Evolutionary conservation across 371 early-diverging fungal genomes (phyloP), one percentile per base, ranked within the genome.

Genomic region (Mortierella sp.): DNA sequence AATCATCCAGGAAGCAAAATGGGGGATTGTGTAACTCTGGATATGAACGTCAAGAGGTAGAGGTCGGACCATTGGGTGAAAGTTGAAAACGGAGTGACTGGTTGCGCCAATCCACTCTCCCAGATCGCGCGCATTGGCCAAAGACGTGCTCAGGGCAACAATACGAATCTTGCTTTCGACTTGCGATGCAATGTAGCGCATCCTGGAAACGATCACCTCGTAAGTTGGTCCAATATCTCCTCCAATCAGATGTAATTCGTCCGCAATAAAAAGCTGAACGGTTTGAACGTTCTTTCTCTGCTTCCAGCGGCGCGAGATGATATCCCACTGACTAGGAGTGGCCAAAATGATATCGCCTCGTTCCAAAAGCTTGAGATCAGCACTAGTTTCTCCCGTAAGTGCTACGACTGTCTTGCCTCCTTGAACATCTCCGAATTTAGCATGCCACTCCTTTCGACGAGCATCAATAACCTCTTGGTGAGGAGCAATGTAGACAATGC

Each of bases 291-390:
- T 92, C 86, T 93, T 93, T 58, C 98, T 89, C 86, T 94, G 95
- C 75, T 94, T 93, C 95, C 99, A 97, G 68, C 96, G 91, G 32
- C 99, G 89, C 17, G 99, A 98, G 26, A 98, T 83, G 64, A 94
- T 92, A 86, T 99, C 99, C 98, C 99, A 99, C 76, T 98, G 94
- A n/a, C 91, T 89, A 32, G 99, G 99, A 4, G 99, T 99, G 45
- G 95, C 88, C 47, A 98, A 86, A 31, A 99, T 91, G 12, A 99
- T 85, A 85, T 98, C 94, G 35, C 95, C 95, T 37, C 90, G 89
- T 72, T 95, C 95, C 35, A 99, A 63, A 9, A 96, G 86, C 77
- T 95, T 94, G 72, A 95, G 81, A 72, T 98, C 97, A 0, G 96
- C 92, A 64, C 96, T 94, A 0, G 93, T 91, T 77, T 99, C 99